Percentiles rank a stretch among this genome's conserved stretches.
Evolutionary conservation across 768 basidiomycete genomes (phyloP).

Genomic region (Phylloporus arenicola): DNA sequence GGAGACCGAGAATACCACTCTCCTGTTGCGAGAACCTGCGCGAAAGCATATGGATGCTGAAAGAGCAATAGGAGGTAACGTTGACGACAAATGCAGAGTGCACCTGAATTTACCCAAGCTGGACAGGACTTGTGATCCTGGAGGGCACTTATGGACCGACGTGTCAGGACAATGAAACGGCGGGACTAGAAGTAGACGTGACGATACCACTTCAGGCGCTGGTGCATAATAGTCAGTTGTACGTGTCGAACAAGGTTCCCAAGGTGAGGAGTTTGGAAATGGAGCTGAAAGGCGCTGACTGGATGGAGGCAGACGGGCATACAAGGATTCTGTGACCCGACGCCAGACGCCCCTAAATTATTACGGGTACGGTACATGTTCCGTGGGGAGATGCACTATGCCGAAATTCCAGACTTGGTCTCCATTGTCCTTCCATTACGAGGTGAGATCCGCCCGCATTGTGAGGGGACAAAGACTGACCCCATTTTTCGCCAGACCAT

Average conservation of each 20-base stretch:
- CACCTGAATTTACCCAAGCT: constrained; percentile 12
- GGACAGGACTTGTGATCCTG: constrained; percentile 66
- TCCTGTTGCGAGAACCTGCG: constrained; percentile 63
- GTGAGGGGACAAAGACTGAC: constrained; percentile 2
- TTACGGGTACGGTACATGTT: constrained; percentile 75
- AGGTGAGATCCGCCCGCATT: constrained; percentile 44
- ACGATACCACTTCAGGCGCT: constrained; percentile 78
- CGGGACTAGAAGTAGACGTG: constrained; percentile 65
- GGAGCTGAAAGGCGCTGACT: not conserved
- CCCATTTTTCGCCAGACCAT: constrained; percentile 19
- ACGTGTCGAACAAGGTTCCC: constrained; percentile 66
- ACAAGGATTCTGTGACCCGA: constrained; percentile 87
- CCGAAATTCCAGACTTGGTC: constrained; percentile 67
- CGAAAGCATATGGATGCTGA: constrained; percentile 60
- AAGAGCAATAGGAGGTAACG: constrained; percentile 58
- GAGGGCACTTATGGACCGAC: constrained; percentile 68
- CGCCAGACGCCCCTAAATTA: constrained; percentile 64
- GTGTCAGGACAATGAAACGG: constrained; percentile 43
- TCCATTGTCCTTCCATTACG: constrained; percentile 69
- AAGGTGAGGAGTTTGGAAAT: constrained; percentile 46
- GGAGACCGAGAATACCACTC: constrained; percentile 58
- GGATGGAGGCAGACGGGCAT: constrained; percentile 49
- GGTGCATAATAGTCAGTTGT: constrained; percentile 71
- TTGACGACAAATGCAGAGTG: constrained; percentile 3
- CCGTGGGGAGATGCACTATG: constrained; percentile 65